Evolutionary conservation across 352 stramenopile species (phyloP).

Genomic region (Pythium rishiriense): DNA sequence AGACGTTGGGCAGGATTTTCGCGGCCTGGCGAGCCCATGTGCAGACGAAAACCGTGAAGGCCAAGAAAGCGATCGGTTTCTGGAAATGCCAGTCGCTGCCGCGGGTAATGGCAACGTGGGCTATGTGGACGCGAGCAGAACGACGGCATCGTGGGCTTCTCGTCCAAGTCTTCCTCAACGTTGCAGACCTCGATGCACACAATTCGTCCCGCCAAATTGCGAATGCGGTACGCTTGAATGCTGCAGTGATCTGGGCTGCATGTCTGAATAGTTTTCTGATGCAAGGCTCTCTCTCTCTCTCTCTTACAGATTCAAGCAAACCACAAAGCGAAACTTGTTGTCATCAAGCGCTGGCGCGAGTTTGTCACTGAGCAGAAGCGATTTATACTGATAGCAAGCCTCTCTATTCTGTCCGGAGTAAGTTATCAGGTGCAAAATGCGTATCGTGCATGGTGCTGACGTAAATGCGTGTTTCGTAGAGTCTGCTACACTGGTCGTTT

Average conservation of each 20-base stretch:
- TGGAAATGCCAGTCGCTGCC: conserved; percentile 72
- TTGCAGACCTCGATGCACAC: conserved; percentile 58
- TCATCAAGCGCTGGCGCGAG: conserved; percentile 51
- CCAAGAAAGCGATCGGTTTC: conserved; percentile 63
- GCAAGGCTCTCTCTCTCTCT: too few relatives aligned
- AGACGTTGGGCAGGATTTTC: conserved; percentile 49
- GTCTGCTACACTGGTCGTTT: conserved; percentile 64
- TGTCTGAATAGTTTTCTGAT: too few relatives aligned
- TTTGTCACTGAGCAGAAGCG: conserved; percentile 61
- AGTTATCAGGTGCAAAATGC: conserved; percentile 15
- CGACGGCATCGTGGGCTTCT: conserved; percentile 36
- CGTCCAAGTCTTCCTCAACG: conserved; percentile 61
- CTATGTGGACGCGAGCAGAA: conserved; percentile 25
- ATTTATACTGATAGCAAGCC: conserved; percentile 67
- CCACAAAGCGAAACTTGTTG: conserved; percentile 36
- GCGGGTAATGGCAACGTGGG: conserved; percentile 59
- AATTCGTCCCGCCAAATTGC: conserved; percentile 64
- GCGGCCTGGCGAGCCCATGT: conserved; percentile 44
- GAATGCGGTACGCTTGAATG: conserved; percentile 32
- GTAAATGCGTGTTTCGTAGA: conserved; percentile 32
- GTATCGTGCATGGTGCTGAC: not conserved
- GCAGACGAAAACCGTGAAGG: conserved; percentile 37
- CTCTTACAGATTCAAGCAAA: conserved; percentile 45
- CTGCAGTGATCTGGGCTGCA: not conserved
- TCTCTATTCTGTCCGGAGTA: conserved; percentile 73